Evolutionary conservation across 2,329 filamentous ascomycete genomes (phyloP).

Genomic region (Fusarium sororula): DNA sequence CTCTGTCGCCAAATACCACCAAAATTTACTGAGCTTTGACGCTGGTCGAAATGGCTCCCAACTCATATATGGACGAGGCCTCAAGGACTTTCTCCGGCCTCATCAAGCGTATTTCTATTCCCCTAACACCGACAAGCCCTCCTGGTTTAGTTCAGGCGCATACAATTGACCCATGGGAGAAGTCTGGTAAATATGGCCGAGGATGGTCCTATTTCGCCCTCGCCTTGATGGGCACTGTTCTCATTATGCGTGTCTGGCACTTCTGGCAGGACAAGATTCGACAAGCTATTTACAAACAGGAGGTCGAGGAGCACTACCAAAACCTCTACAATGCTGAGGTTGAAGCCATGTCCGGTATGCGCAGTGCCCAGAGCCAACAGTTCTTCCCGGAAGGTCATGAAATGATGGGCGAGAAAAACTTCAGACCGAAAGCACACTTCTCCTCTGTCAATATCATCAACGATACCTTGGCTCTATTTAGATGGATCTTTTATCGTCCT

Average conservation of each 20-base stretch:
- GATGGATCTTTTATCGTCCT: constrained; percentile 90
- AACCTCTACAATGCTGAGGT: constrained; percentile 61
- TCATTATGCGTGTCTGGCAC: constrained; percentile 81
- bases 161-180: constrained; percentile 78
- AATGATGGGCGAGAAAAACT: constrained; percentile 61
- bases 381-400: constrained; percentile 77
- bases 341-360: constrained; percentile 55
- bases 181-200: constrained; percentile 85
- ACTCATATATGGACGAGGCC: constrained; percentile 46
- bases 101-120: constrained; percentile 67
- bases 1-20: constrained; percentile 37
- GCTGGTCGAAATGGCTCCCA: constrained; percentile 54
- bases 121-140: constrained; percentile 67
- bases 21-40: constrained; percentile 33
- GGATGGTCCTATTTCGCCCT: constrained; percentile 91
- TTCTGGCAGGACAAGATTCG: constrained; percentile 94
- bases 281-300: constrained; percentile 87
- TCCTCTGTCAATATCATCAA: constrained; percentile 80
- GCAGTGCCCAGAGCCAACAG: constrained; percentile 66
- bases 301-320: constrained; percentile 73
- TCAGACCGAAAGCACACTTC: constrained; percentile 74
- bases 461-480: constrained; percentile 81
- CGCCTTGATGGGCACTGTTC: constrained; percentile 72
- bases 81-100: constrained; percentile 51
- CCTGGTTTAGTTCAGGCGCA: constrained; percentile 70